A percentile compares a stretch with the other conserved stretches of the same genome.
phyloP scores from a whole-genome alignment of 225 moss, liverwort and hornwort genomes.

The Antitrichia curtipendula region DNA sequence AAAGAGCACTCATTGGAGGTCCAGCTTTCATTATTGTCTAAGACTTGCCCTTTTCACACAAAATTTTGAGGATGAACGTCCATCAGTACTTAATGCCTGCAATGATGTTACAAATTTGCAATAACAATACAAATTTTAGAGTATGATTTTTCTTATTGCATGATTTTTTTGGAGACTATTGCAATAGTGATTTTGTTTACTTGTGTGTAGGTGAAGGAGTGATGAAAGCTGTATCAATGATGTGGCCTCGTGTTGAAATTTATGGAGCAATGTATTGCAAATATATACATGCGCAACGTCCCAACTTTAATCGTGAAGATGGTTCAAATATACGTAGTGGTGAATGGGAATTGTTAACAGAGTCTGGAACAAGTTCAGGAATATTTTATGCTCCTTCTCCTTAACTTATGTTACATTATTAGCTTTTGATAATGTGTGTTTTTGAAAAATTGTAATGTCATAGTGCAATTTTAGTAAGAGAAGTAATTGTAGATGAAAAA shows the following conservation, averaged over 20 bases:
- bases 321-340: not conserved
- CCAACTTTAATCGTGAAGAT: not conserved
- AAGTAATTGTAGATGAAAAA: rapidly evolving
- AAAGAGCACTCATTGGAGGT: not conserved
- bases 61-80: not conserved
- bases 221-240: not conserved
- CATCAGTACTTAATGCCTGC: rapidly evolving
- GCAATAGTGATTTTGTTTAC: not conserved
- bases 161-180: not conserved
- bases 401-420: not conserved
- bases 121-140: too few relatives aligned
- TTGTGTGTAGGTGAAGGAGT: slow-evolving; percentile 18
- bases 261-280: not conserved
- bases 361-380: slow-evolving; percentile 1
- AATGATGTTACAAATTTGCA: rapidly evolving
- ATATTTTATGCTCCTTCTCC: not conserved
- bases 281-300: slow-evolving; percentile 9
- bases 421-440: not conserved
- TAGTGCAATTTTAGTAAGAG: not conserved
- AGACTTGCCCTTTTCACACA: rapidly evolving
- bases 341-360: slow-evolving; percentile 33
- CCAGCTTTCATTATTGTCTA: rapidly evolving
- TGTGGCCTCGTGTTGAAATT: slow-evolving; percentile 17
- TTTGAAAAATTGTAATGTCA: not conserved
- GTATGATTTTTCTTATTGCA: too few relatives aligned